phyloP scores from a whole-genome alignment of 106 monocot genomes.

The Dendrobium nobile region DNA sequence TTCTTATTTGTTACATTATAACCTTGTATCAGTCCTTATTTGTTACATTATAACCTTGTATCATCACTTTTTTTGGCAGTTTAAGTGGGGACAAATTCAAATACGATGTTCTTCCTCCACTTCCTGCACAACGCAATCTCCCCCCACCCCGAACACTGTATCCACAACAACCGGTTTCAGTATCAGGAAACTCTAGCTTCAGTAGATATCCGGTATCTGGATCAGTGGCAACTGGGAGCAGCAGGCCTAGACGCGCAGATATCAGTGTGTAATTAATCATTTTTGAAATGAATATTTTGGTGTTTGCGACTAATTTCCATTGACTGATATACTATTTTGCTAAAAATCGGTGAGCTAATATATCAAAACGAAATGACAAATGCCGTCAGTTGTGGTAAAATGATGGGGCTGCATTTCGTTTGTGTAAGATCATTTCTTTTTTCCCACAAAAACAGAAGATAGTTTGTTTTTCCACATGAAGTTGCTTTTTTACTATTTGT shows the following conservation, averaged over 20 bases:
- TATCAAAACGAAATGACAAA: background rate
- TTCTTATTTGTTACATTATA: background rate
- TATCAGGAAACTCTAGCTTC: slow-evolving; percentile 44
- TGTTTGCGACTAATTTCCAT: background rate
- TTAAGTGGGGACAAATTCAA: slow-evolving; percentile 41
- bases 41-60: background rate
- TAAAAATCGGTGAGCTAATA: background rate
- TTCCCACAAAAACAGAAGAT: too few relatives aligned
- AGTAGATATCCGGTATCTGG: slow-evolving; percentile 36
- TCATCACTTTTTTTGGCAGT: slow-evolving; percentile 25
- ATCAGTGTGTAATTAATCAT: slow-evolving; percentile 59
- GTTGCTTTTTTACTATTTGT: background rate
- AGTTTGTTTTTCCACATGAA: background rate
- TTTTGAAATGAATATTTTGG: background rate
- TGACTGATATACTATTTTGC: background rate
- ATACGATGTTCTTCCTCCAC: slow-evolving; percentile 59
- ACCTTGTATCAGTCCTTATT: background rate
- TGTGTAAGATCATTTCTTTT: background rate
- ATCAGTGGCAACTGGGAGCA: slow-evolving; percentile 19
- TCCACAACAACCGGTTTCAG: slow-evolving; percentile 73
- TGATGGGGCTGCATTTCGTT: background rate
- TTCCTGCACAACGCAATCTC: slow-evolving; percentile 80
- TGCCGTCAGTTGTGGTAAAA: background rate
- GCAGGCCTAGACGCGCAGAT: slow-evolving; percentile 55
- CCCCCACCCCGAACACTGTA: slow-evolving; percentile 65